Percentiles rank a stretch among this genome's conserved stretches.
phyloP scores from a whole-genome alignment of 257 asterid species.

The Agastache rugosa region DNA sequence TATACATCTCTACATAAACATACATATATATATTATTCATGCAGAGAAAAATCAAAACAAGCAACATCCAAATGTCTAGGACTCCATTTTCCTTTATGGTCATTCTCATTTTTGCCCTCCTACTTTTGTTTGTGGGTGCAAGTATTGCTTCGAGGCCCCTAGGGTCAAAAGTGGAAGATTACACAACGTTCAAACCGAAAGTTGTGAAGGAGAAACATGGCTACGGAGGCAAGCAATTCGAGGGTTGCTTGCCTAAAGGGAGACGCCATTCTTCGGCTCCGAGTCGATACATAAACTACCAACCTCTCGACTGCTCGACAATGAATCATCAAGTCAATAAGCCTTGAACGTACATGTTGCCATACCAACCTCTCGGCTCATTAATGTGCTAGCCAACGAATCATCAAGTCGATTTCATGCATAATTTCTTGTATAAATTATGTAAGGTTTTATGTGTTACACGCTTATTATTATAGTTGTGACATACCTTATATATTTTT shows the following conservation, averaged over 20 bases:
- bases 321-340: constrained; percentile 17
- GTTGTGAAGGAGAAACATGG: constrained; percentile 17
- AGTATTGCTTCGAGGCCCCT: constrained; percentile 42
- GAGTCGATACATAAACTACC: constrained; percentile 61
- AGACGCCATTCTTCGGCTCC: constrained; percentile 64
- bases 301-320: constrained; percentile 53
- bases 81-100: constrained; percentile 18
- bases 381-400: constrained; percentile 37
- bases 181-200: constrained; percentile 42
- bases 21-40: constrained; percentile 26
- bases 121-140: constrained; percentile 16
- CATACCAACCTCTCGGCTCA: constrained; percentile 49
- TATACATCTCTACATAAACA: constrained; percentile 8
- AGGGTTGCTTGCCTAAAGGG: constrained; percentile 73
- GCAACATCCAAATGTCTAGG: constrained; percentile 40
- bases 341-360: constrained; percentile 49
- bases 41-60: constrained; percentile 25
- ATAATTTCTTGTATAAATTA: not conserved
- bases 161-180: constrained; percentile 35
- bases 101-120: constrained; percentile 37
- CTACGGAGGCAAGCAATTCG: constrained; percentile 43
- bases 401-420: constrained; percentile 12
- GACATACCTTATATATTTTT: not conserved
- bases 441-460: constrained; percentile 29
- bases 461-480: not conserved